These are phyloP conservation scores for Nicotiana otophora DNA, from an alignment of 257 asterid species.

Conservation along the genomic window DNA sequence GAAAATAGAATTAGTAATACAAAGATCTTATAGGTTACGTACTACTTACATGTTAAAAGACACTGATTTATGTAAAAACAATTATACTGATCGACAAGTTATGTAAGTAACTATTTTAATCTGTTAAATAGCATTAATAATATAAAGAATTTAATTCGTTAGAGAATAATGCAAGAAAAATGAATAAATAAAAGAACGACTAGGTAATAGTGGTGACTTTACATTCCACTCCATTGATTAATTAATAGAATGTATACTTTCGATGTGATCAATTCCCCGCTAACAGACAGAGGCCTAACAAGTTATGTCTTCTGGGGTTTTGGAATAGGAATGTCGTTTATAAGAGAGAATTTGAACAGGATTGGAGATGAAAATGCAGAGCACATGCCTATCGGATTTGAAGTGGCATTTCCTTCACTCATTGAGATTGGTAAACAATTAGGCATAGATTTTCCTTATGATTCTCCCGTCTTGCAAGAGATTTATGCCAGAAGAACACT, in stretches of 20 bases:
- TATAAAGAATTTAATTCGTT: neutral
- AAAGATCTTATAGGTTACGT: too few relatives aligned
- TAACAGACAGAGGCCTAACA: neutral
- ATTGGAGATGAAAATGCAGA: constrained; percentile 59
- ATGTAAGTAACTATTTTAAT: too few relatives aligned
- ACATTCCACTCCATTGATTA: neutral
- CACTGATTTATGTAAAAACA: too few relatives aligned
- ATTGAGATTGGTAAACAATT: constrained; percentile 56
- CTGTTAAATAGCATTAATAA: too few relatives aligned
- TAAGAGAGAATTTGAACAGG: constrained; percentile 44
- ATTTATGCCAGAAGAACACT: constrained; percentile 49
- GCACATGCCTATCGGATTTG: constrained; percentile 94
- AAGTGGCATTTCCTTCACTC: constrained; percentile 83
- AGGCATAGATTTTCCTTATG: constrained; percentile 46
- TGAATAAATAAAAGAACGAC: neutral
- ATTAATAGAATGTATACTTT: neutral
- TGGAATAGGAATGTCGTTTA: constrained; percentile 45
- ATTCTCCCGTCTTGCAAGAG: constrained; percentile 46
- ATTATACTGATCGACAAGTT: too few relatives aligned
- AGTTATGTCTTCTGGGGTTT: neutral
- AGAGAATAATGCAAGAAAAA: neutral
- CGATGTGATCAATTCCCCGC: neutral
- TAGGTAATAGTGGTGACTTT: neutral
- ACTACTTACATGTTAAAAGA: too few relatives aligned
- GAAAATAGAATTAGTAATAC: too few relatives aligned